These are phyloP conservation scores for Paraphaeosphaeria sporulosa DNA, from an alignment of 2,329 filamentous ascomycete species.

Conservation along the genomic window DNA sequence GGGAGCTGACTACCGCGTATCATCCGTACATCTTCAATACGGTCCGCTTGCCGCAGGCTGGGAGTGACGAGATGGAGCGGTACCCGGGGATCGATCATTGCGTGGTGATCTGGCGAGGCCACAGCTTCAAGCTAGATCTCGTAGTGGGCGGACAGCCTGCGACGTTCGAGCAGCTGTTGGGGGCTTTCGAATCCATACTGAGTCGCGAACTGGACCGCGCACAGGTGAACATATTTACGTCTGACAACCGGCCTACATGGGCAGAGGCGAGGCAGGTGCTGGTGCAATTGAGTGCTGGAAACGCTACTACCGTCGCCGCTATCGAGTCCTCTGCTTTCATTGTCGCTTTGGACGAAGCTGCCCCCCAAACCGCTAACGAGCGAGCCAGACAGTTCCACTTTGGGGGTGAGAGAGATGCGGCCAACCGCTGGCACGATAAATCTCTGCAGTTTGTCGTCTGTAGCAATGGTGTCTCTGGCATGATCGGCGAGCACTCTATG, in stretches of 20 bases:
- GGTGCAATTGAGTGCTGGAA: neutral
- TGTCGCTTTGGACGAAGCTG: slow-evolving; percentile 3
- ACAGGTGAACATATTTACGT: neutral
- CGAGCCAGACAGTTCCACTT: slow-evolving; percentile 8
- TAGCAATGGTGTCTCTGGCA: slow-evolving; percentile 6
- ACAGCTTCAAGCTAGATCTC: slow-evolving; percentile 1
- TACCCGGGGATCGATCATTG: neutral
- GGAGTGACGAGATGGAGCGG: neutral
- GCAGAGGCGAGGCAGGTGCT: slow-evolving; percentile 2
- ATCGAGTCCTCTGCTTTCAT: slow-evolving; percentile 5
- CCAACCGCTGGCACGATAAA: slow-evolving; percentile 9
- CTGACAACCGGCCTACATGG: slow-evolving; percentile 1
- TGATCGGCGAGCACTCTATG: slow-evolving; percentile 5
- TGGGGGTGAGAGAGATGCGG: slow-evolving; percentile 4
- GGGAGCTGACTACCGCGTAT: slow-evolving; percentile 2
- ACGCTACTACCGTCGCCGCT: neutral
- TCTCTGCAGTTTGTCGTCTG: slow-evolving; percentile 2
- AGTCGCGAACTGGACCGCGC: neutral
- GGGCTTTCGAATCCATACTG: neutral
- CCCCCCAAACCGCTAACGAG: neutral
- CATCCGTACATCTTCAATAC: slow-evolving; percentile 5
- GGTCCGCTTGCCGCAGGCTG: neutral
- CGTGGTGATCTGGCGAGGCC: slow-evolving; percentile 2
- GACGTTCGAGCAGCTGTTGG: neutral
- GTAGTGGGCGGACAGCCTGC: neutral